Evolutionary conservation across 441 rosid genomes (phyloP), one percentile per base, ranked within the genome.

Genomic region (Eutrema salsugineum): DNA sequence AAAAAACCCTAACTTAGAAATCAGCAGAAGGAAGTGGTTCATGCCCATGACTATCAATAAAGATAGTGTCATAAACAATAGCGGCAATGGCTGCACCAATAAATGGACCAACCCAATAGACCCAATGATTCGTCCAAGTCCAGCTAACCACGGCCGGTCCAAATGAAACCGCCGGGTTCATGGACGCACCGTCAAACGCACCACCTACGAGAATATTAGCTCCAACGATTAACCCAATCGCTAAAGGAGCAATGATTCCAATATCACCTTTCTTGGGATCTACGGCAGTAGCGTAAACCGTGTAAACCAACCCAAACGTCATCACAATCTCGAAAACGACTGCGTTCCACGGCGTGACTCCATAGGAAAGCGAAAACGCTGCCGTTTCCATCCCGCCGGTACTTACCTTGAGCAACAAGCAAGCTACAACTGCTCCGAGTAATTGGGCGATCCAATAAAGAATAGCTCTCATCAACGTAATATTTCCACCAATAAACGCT

Each of bases 91-190:
- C 87, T 8, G 88, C 88, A 9, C 93, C 93, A 12, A 84, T 65
- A 70, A 87, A 68, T 0, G 93, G 93, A 8, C 93, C 93, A 8
- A 81, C 70, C 93, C 93, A 87, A 59, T 83, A 87, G 20, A 87
- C 93, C 93, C 93, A 87, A 66, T 87, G 93, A 70, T 80, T 69
- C 1, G 86, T 78, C 93, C 93, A 87, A 1, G 87, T 81, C 88
- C 90, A 76, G 82, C 90, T 86, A 33, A 87, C 93, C 61, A 87
- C 86, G 0, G 90, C 93, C 0, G 93, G 93, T 9, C 93, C 93
- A 33, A 87, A 86, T 5, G 88, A 83, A 20, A 87, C 87, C 0
- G 89, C 92, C 0, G 92, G 92, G 83, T 87, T 87, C 92, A 87
- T 87, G 3, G 92, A 81, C 5, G 89, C 92, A 1, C 92, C 89